Conservation (phyloP, 1,284 basidiomycete species). For the Cutaneotrichosporon spelunceum region DNA sequence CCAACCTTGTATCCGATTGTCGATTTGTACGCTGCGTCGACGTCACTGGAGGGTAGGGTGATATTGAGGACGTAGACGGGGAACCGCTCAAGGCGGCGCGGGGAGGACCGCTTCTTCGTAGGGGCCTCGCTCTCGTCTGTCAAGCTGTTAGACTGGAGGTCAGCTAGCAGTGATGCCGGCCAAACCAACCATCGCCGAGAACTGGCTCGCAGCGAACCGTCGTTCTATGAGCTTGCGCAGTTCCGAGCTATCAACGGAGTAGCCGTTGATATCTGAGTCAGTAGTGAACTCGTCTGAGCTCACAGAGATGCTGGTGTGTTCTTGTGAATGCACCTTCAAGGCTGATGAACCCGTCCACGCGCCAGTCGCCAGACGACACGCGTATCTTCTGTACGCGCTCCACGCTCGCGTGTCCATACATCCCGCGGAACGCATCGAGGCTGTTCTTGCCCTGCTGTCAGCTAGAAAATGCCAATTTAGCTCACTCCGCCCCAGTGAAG, state of each 20-base stretch:
- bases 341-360: constrained; percentile 74
- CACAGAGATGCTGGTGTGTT: constrained; percentile 78
- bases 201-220: constrained; percentile 55
- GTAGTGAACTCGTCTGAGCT: constrained; percentile 34
- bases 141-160: constrained; percentile 46
- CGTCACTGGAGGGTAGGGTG: constrained; percentile 60
- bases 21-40: constrained; percentile 74
- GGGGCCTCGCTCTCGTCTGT: constrained; percentile 10
- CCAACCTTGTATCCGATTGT: constrained; percentile 65
- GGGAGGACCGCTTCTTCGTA: constrained; percentile 59
- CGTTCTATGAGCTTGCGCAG: constrained; percentile 67
- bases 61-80: constrained; percentile 78
- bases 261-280: constrained; percentile 71
- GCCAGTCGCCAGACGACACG: constrained; percentile 56
- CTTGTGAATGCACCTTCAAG: constrained; percentile 69
- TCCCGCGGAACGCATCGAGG: constrained; percentile 30
- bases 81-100: constrained; percentile 65
- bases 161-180: constrained; percentile 7
- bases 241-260: constrained; percentile 61
- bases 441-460: constrained; percentile 19
- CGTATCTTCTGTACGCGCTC: constrained; percentile 63
- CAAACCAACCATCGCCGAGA: constrained; percentile 23
- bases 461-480: constrained; percentile 2
- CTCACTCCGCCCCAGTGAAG: constrained; percentile 56
- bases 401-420: constrained; percentile 38